Conservation (phyloP, 257 asterid genomes). For the Fraxinus excelsior region DNA sequence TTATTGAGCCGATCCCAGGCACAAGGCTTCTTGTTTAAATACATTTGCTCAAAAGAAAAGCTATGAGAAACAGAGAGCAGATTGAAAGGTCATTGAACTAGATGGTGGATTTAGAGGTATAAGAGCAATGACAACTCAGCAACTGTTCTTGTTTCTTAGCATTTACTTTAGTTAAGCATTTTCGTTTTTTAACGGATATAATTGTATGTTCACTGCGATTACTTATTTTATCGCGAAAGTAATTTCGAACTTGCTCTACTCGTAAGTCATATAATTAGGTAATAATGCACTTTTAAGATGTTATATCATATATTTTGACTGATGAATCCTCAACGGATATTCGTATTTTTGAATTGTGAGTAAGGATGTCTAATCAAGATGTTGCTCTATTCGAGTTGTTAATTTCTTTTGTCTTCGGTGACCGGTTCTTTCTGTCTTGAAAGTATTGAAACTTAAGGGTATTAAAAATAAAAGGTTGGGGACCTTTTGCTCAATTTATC, state of each 20-base stretch:
- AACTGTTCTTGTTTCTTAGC: neutral
- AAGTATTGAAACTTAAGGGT: too few relatives aligned
- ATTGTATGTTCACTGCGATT: neutral
- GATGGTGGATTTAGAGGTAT: neutral
- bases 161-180: neutral
- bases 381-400: too few relatives aligned
- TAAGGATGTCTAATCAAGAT: neutral
- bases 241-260: neutral
- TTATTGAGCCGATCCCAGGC: neutral
- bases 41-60: neutral
- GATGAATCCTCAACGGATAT: neutral
- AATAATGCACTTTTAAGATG: neutral
- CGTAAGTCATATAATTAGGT: neutral
- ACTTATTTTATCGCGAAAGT: neutral
- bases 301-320: neutral
- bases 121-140: neutral
- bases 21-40: neutral
- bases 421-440: too few relatives aligned
- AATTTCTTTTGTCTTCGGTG: too few relatives aligned
- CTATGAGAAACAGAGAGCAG: neutral
- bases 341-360: neutral
- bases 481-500: too few relatives aligned
- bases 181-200: neutral
- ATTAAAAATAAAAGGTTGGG: too few relatives aligned
- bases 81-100: neutral